Percentiles rank a stretch among this genome's conserved stretches.
These are phyloP conservation scores for Agastache rugosa DNA, from an alignment of 257 asterid genomes.

Conservation along the genomic window DNA sequence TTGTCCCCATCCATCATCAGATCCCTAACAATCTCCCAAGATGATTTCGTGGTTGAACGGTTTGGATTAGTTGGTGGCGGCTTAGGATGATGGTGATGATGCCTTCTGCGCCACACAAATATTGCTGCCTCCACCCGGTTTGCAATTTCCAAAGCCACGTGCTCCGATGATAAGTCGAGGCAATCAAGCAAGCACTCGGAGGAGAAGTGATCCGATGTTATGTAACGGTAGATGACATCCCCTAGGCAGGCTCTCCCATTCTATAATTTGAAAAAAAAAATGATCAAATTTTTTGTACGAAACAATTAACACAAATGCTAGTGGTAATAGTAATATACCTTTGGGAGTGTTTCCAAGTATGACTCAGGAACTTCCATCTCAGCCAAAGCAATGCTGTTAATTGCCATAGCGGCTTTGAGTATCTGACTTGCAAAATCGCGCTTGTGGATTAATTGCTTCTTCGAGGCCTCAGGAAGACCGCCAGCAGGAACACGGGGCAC, in stretches of 20 bases:
- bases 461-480: slow-evolving; percentile 66
- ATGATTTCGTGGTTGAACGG: slow-evolving; percentile 72
- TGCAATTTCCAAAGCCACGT: slow-evolving; percentile 72
- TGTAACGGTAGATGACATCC: slow-evolving; percentile 79
- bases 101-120: slow-evolving; percentile 70
- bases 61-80: slow-evolving; percentile 52
- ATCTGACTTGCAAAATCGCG: slow-evolving; percentile 85
- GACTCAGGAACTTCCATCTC: slow-evolving; percentile 93
- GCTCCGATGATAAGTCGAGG: slow-evolving; percentile 77
- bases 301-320: neutral
- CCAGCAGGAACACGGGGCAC: slow-evolving; percentile 84
- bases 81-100: slow-evolving; percentile 55
- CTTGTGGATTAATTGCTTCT: slow-evolving; percentile 64
- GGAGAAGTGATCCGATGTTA: slow-evolving; percentile 79
- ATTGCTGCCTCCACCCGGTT: slow-evolving; percentile 81
- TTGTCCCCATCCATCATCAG: slow-evolving; percentile 83
- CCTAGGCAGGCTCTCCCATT: slow-evolving; percentile 81
- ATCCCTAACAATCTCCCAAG: slow-evolving; percentile 83
- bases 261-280: slow-evolving; percentile 32
- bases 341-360: slow-evolving; percentile 78
- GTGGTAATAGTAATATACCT: slow-evolving; percentile 49
- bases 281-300: neutral
- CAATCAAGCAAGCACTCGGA: slow-evolving; percentile 85
- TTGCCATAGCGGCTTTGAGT: slow-evolving; percentile 83
- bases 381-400: slow-evolving; percentile 71